These are phyloP conservation scores for Apiotrichum mycotoxinovorans DNA, from an alignment of 1,284 basidiomycete species.

Conservation along the genomic window DNA sequence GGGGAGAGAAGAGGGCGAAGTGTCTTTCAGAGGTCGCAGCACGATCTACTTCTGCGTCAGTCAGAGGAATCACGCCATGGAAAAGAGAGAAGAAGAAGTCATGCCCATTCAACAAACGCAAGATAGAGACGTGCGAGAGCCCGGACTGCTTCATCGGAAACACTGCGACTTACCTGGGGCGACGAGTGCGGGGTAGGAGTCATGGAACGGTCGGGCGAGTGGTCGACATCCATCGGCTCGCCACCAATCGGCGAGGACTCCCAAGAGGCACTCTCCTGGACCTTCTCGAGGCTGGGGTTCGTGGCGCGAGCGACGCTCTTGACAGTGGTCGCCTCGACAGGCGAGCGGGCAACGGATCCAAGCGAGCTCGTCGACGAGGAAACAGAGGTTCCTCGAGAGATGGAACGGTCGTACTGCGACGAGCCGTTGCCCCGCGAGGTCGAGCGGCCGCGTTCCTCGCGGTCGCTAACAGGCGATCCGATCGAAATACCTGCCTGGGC, in stretches of 20 bases:
- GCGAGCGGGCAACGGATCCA: slow-evolving; percentile 19
- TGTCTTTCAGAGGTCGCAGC: slow-evolving; percentile 44
- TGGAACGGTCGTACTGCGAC: slow-evolving; percentile 31
- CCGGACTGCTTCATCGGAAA: background rate
- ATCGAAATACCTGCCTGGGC: slow-evolving; percentile 17
- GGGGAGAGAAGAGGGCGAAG: slow-evolving; percentile 46
- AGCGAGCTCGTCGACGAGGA: slow-evolving; percentile 17
- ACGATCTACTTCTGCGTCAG: slow-evolving; percentile 41
- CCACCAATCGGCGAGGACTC: slow-evolving; percentile 7
- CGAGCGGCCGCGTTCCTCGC: slow-evolving; percentile 33
- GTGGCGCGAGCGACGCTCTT: background rate
- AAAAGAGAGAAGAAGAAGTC: background rate
- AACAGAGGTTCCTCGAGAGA: slow-evolving; percentile 22
- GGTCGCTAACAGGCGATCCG: slow-evolving; percentile 23
- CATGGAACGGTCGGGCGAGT: slow-evolving; percentile 39
- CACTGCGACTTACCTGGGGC: slow-evolving; percentile 45
- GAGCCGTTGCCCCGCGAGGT: slow-evolving; percentile 31
- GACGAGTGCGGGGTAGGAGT: slow-evolving; percentile 52
- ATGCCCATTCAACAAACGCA: background rate
- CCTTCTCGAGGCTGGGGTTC: slow-evolving; percentile 21
- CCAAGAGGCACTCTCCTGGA: slow-evolving; percentile 24
- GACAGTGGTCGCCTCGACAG: slow-evolving; percentile 10
- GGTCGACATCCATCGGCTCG: slow-evolving; percentile 38
- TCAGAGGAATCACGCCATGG: slow-evolving; percentile 16
- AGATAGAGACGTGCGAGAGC: too few relatives aligned